These are phyloP conservation scores for Helichrysum umbraculigerum DNA, from an alignment of 129 eudicot species.

Conservation along the genomic window DNA sequence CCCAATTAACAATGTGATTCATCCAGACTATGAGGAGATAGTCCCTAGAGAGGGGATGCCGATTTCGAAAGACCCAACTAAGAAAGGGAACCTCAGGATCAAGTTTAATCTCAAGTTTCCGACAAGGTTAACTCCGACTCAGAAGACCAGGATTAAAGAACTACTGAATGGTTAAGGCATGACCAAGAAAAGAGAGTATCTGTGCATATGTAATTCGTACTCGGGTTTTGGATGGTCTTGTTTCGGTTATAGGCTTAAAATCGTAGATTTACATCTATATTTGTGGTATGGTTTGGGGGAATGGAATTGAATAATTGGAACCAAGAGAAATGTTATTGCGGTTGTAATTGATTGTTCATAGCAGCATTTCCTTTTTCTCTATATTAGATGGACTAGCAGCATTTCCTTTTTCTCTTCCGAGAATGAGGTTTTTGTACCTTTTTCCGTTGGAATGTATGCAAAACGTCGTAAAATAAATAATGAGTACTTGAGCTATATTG, in stretches of 20 bases:
- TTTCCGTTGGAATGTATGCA: no score
- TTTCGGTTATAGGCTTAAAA: background rate
- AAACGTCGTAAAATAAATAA: no score
- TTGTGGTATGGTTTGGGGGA: background rate
- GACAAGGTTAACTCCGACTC: constrained; percentile 23
- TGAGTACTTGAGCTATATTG: no score
- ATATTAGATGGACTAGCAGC: no score
- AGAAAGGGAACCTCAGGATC: constrained; percentile 34
- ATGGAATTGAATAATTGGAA: background rate
- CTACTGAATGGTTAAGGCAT: constrained; percentile 26
- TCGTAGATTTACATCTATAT: background rate
- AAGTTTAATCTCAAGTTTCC: constrained; percentile 40
- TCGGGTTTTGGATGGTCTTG: background rate
- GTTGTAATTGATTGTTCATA: background rate
- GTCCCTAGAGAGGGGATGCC: constrained; percentile 43
- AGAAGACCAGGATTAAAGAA: constrained; percentile 35
- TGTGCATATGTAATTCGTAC: constrained; percentile 14
- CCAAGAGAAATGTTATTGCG: background rate
- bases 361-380: background rate
- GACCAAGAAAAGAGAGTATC: background rate
- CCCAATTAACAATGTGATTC: constrained; percentile 23
- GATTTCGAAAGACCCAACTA: constrained; percentile 34
- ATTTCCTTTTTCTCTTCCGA: background rate
- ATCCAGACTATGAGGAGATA: constrained; percentile 31
- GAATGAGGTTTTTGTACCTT: background rate